Evolutionary conservation across 2,329 filamentous ascomycete species (phyloP), one percentile per base, ranked within the genome.

Genomic region (Xylariaceae sp.): DNA sequence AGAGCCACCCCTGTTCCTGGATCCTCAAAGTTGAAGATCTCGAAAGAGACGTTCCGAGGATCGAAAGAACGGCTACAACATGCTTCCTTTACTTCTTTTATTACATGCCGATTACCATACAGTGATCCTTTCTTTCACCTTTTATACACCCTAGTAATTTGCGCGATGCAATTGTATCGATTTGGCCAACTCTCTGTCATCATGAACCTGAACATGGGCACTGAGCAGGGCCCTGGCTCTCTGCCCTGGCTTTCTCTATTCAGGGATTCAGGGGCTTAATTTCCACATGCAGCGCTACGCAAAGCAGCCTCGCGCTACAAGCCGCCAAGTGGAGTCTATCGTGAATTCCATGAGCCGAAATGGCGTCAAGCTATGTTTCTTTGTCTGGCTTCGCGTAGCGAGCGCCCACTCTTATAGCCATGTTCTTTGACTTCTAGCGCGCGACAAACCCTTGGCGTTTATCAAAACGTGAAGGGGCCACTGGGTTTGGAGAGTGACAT

Each of bases 281-380:
- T 69, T 68, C 66, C 65, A 67, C 65, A 37, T 28, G 56, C 46
- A 58, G 46, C 57, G 59, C 63, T 64, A 67, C 61, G 54, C 58
- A 54, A 55, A 61, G 46, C 56, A 68, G 61, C 61, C 62, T 68
- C 58, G 57, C 58, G 53, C 66, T 60, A 63, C 54, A 53, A 63
- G 58, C 61, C 59, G 56, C 63, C 55, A 52, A 67, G 64, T 59
- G 57, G n/a, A n/a, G n/a, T n/a, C n/a, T n/a, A n/a, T n/a, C n/a
- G n/a, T n/a, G n/a, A n/a, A n/a, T n/a, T n/a, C n/a, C n/a, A n/a
- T n/a, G n/a, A 49, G 24, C 56, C 56, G 49, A 55, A 54, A 46
- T 61, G 62, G 51, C 47, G 48, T 59, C 47, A 56, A 24, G 28
- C 45, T 40, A 24, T 31, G 16, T 19, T 37, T 31, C n/a, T 37